Conservation (phyloP, 257 asterid genomes). For the Knoxia roxburghii region DNA sequence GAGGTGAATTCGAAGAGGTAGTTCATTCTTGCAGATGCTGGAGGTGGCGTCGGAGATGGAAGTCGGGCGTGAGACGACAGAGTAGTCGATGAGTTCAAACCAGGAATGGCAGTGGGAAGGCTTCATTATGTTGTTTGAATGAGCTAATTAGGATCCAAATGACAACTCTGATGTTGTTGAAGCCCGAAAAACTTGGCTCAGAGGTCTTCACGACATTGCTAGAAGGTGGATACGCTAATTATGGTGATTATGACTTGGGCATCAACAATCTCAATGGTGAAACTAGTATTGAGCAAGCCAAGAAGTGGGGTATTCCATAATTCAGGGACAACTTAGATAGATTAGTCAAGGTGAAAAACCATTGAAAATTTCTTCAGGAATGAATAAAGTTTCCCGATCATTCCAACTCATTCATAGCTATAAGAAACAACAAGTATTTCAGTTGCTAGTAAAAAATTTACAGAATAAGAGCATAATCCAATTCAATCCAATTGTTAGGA, state of each 20-base stretch:
- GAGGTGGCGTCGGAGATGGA: too few relatives aligned
- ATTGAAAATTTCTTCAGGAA: slow-evolving; percentile 11
- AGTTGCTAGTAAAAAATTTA: too few relatives aligned
- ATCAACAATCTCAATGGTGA: not conserved
- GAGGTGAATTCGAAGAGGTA: too few relatives aligned
- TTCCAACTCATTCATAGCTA: not conserved
- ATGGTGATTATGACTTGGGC: slow-evolving; percentile 16
- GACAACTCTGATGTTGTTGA: not conserved
- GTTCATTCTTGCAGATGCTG: too few relatives aligned
- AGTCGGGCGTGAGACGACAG: too few relatives aligned
- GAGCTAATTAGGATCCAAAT: not conserved
- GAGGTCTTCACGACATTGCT: not conserved
- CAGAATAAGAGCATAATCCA: too few relatives aligned
- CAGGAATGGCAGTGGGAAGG: too few relatives aligned
- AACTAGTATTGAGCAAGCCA: slow-evolving; percentile 8
- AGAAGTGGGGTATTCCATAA: slow-evolving; percentile 4
- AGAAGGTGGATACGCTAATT: not conserved
- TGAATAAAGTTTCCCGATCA: slow-evolving; percentile 19
- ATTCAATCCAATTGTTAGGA: too few relatives aligned
- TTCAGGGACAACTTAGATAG: slow-evolving; percentile 17
- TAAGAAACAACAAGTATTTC: not conserved
- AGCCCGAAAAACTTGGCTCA: not conserved
- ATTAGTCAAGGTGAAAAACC: slow-evolving; percentile 11
- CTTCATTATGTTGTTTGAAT: not conserved
- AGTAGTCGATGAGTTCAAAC: too few relatives aligned